phyloP scores from a whole-genome alignment of 129 eudicot species.

The Artemisia argyi region DNA sequence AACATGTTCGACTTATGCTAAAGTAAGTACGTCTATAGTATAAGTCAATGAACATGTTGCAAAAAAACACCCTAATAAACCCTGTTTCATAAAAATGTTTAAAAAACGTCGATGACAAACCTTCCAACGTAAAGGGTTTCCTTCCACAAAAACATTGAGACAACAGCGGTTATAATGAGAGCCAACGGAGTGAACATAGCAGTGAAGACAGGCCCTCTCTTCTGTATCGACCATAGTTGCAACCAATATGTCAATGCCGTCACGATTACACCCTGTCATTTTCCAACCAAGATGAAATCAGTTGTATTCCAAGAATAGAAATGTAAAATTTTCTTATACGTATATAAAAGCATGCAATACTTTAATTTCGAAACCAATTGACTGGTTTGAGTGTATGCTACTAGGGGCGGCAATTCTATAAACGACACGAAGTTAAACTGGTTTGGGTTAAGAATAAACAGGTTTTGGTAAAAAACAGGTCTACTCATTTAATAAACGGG shows the following conservation, averaged over 20 bases:
- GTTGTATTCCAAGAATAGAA: background rate
- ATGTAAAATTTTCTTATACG: background rate
- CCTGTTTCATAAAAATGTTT: background rate
- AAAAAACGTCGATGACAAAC: conserved; percentile 18
- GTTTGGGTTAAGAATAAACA: too few species aligned
- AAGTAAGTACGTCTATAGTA: too few species aligned
- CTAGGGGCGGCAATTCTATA: too few species aligned
- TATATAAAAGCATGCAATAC: background rate
- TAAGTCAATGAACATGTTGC: too few species aligned
- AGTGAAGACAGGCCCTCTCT: conserved; percentile 55
- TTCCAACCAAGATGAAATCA: background rate
- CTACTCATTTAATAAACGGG: too few species aligned
- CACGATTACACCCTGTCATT: conserved; percentile 58
- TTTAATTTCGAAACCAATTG: conserved; percentile 13
- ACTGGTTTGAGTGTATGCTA: conserved; percentile 19
- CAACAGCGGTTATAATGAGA: conserved; percentile 50
- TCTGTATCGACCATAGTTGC: conserved; percentile 72
- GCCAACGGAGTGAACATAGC: conserved; percentile 70
- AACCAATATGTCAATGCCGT: conserved; percentile 60
- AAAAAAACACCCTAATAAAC: too few species aligned
- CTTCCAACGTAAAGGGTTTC: conserved; percentile 57
- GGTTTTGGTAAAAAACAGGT: too few species aligned
- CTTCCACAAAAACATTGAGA: conserved; percentile 57
- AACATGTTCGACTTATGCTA: too few species aligned
- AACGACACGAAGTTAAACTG: too few species aligned